phyloP scores from a whole-genome alignment of 108 stramenopile species.

The Conticribra weissflogii region DNA sequence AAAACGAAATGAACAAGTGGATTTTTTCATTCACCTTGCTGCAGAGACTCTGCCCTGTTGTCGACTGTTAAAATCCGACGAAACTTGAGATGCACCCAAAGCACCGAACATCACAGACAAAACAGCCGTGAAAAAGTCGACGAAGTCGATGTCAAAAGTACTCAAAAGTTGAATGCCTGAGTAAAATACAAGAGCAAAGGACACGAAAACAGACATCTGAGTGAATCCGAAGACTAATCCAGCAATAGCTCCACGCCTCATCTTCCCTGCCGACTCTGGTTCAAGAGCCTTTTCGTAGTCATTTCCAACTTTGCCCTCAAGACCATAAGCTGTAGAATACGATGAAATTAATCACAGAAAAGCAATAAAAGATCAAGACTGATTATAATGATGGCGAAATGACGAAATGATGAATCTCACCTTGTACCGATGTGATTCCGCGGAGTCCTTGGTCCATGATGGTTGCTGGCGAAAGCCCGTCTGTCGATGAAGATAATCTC shows the following conservation, averaged over 20 bases:
- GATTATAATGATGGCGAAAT: too few relatives aligned
- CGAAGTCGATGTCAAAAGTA: slow-evolving; percentile 30
- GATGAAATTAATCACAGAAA: neutral
- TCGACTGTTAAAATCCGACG: slow-evolving; percentile 44
- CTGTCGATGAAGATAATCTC: neutral
- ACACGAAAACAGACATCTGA: slow-evolving; percentile 46
- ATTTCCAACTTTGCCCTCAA: slow-evolving; percentile 49
- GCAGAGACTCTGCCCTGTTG: slow-evolving; percentile 16
- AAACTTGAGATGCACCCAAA: slow-evolving; percentile 52
- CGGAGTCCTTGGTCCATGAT: slow-evolving; percentile 39
- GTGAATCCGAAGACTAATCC: slow-evolving; percentile 51
- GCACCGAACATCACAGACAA: slow-evolving; percentile 58
- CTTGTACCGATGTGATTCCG: neutral
- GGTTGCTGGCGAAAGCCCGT: slow-evolving; percentile 33
- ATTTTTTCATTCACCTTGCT: slow-evolving; percentile 28
- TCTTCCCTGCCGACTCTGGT: slow-evolving; percentile 28
- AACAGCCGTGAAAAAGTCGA: slow-evolving; percentile 46
- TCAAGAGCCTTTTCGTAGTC: slow-evolving; percentile 43
- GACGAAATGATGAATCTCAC: neutral
- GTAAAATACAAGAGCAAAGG: slow-evolving; percentile 48
- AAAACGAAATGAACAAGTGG: too few relatives aligned
- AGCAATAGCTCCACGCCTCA: slow-evolving; percentile 50
- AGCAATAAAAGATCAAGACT: too few relatives aligned
- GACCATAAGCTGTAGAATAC: slow-evolving; percentile 45
- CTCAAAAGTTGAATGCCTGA: slow-evolving; percentile 35